These are phyloP conservation scores for Lactarius sanguifluus DNA, from an alignment of 768 basidiomycete species.

Conservation along the genomic window DNA sequence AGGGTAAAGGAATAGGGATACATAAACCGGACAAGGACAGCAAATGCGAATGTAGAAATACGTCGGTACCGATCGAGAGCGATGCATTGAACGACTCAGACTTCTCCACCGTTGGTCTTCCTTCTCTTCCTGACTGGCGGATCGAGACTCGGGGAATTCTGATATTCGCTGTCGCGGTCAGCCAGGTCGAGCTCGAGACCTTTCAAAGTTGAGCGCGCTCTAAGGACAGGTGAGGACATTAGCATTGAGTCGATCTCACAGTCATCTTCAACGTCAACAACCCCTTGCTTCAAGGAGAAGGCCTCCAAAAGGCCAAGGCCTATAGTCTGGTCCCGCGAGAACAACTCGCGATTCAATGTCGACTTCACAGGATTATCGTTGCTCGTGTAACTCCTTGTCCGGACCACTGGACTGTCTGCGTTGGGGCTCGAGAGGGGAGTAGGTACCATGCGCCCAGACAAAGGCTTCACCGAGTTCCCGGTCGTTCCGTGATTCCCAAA, in stretches of 20 bases:
- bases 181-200: conserved; percentile 10
- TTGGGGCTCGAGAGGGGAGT: conserved; percentile 28
- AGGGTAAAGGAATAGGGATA: conserved; percentile 18
- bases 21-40: conserved; percentile 13
- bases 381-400: conserved; percentile 24
- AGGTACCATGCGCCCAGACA: conserved; percentile 10
- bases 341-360: conserved; percentile 19
- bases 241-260: conserved; percentile 27
- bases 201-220: conserved; percentile 20
- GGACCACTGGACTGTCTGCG: conserved; percentile 29
- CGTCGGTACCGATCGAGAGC: background rate
- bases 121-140: conserved; percentile 37
- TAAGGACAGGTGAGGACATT: conserved; percentile 28
- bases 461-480: conserved; percentile 15
- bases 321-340: conserved; percentile 18
- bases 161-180: conserved; percentile 27
- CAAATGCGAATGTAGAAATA: conserved; percentile 9
- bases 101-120: conserved; percentile 33
- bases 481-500: conserved; percentile 25
- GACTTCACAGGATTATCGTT: conserved; percentile 24
- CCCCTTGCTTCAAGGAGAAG: conserved; percentile 30
- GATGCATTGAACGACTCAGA: conserved; percentile 4
- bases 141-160: conserved; percentile 6
- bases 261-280: conserved; percentile 24
- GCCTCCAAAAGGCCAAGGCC: conserved; percentile 35